Conservation (phyloP, 1,139 yeast species). For the Kodamaea fungicola region DNA sequence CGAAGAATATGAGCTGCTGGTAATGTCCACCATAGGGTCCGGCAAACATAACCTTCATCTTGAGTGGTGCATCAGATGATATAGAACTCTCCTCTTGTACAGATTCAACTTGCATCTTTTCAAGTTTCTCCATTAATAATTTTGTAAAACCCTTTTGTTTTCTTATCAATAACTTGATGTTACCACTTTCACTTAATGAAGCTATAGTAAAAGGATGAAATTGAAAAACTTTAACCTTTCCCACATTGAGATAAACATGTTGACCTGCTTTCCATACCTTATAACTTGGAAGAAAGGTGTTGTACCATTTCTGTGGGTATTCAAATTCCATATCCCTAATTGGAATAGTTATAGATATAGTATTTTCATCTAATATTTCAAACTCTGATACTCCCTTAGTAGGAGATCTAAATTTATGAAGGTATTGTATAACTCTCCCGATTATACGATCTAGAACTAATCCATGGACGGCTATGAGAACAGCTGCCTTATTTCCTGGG, state of each 20-base stretch:
- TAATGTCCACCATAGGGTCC: slow-evolving; percentile 47
- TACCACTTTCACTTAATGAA: slow-evolving; percentile 34
- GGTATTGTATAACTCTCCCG: slow-evolving; percentile 24
- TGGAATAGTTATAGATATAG: slow-evolving; percentile 38
- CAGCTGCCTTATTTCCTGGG: slow-evolving; percentile 29
- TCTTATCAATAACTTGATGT: slow-evolving; percentile 38
- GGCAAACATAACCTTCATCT: slow-evolving; percentile 30
- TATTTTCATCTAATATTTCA: slow-evolving; percentile 40
- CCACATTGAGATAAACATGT: slow-evolving; percentile 40
- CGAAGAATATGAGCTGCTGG: slow-evolving; percentile 42
- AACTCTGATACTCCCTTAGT: slow-evolving; percentile 38
- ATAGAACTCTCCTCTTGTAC: neutral
- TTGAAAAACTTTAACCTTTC: slow-evolving; percentile 35
- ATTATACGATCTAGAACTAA: slow-evolving; percentile 44
- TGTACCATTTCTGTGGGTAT: slow-evolving; percentile 25
- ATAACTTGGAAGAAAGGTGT: slow-evolving; percentile 30
- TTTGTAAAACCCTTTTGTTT: slow-evolving; percentile 45
- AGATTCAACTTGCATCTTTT: slow-evolving; percentile 13
- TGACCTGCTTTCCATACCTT: slow-evolving; percentile 50
- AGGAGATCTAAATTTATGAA: slow-evolving; percentile 36
- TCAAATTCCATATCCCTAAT: slow-evolving; percentile 18
- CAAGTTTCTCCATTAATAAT: slow-evolving; percentile 26
- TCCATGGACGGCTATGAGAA: slow-evolving; percentile 42
- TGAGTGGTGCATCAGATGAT: neutral
- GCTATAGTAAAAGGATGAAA: slow-evolving; percentile 50